Percentiles rank a stretch among this genome's conserved stretches.
Evolutionary conservation across 345 rosid species (phyloP).

Genomic region (Erucastrum elatum): DNA sequence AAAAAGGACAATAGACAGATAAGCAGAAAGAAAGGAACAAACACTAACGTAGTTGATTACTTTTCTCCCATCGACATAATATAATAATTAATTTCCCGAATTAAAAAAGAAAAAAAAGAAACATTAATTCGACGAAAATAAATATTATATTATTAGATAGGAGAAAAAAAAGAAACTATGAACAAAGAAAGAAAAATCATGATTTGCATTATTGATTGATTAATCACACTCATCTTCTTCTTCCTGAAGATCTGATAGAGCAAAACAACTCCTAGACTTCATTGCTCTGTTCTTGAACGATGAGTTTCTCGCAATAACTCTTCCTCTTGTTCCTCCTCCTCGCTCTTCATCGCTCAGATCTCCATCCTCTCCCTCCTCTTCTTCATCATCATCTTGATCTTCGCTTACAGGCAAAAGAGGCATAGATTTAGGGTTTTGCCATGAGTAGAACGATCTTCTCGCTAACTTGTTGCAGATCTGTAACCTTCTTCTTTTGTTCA

Average conservation of each 20-base stretch:
- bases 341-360: background rate
- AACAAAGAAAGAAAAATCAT: background rate
- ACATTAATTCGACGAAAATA: background rate
- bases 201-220: background rate
- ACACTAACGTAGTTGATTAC: background rate
- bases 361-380: background rate
- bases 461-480: constrained; percentile 1
- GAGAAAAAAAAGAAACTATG: background rate
- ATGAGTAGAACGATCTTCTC: background rate
- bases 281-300: background rate
- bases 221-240: background rate
- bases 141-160: background rate
- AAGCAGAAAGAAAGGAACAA: background rate
- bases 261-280: background rate
- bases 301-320: background rate
- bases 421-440: constrained; percentile 1
- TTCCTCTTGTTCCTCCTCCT: background rate
- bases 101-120: background rate
- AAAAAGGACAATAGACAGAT: background rate
- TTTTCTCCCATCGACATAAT: background rate
- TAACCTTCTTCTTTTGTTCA: background rate
- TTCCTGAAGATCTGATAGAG: background rate
- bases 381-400: background rate
- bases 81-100: background rate
- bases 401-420: background rate